Conservation (phyloP, 257 asterid genomes). For the Solanum medicagineum region DNA sequence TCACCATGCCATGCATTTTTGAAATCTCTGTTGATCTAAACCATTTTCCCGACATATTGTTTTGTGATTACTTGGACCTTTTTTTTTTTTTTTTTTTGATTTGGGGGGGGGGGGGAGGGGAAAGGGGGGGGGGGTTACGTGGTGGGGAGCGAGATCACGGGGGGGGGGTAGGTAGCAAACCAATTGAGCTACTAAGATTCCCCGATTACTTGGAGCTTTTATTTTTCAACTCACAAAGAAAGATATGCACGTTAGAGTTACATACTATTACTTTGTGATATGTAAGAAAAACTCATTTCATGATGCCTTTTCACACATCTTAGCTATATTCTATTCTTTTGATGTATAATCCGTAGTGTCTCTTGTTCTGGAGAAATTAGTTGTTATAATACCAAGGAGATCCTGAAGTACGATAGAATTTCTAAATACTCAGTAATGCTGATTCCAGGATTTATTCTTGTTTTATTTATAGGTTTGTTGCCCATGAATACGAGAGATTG, state of each 20-base stretch:
- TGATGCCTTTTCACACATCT: background rate
- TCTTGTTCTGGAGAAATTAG: background rate
- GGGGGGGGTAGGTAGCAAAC: too few species aligned
- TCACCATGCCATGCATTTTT: background rate
- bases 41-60: background rate
- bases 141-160: too few species aligned
- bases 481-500: slow-evolving; percentile 81
- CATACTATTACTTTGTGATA: background rate
- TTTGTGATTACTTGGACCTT: background rate
- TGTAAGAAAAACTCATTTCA: background rate
- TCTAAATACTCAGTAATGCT: background rate
- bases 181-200: too few species aligned
- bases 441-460: slow-evolving; percentile 8
- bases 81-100: background rate
- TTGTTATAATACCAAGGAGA: background rate
- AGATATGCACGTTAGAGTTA: background rate
- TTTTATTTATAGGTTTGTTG: slow-evolving; percentile 59
- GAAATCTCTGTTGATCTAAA: background rate
- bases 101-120: too few species aligned
- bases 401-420: background rate
- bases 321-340: background rate
- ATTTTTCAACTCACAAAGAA: background rate
- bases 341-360: background rate
- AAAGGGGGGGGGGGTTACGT: too few species aligned
- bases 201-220: background rate